Evolutionary conservation across 1,284 basidiomycete species (phyloP), one percentile per base, ranked within the genome.

Genomic region (Mycena sp.): DNA sequence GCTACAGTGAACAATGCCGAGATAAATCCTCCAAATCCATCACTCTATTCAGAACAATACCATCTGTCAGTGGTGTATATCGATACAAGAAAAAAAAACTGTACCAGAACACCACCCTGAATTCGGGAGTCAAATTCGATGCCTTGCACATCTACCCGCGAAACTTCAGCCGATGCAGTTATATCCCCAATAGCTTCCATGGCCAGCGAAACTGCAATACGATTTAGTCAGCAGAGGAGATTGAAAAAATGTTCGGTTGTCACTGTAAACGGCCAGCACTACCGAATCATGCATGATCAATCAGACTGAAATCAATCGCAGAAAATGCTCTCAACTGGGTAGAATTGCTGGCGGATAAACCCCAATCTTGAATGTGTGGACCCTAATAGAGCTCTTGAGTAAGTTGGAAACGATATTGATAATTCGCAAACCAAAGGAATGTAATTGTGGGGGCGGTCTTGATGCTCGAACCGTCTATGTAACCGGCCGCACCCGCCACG

Each of bases 171-270:
- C 5, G 90, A 90, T 0, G 93, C 92, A 1, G 93, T 94, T 69
- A 95, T 89, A 70, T 95, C 93, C 1, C 93, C 93, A 54, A 93
- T 94, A 6, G 92, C 90, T 75, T 95, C 93, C 88, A 93, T 91
- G 3, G 90, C 86, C 1, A 87, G 74, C 1, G 90, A 91, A 11
- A 90, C 88, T 89, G 59, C n/a, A 35, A n/a, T n/a, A n/a, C n/a
- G n/a, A n/a, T n/a, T n/a, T n/a, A n/a, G n/a, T n/a, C n/a, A n/a
- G n/a, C n/a, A n/a, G n/a, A n/a, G n/a, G 32, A 35, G 7, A 14
- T 9, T 35, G 32, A 35, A 14, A 35, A 9, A 35, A 90, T 75
- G 95, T 93, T 89, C 93, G 91, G 35, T 94, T 76, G 1, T 89
- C 61, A 90, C 87, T 80, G 74, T 95, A 95, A 2, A 95, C 91